Conservation (phyloP, 1,284 basidiomycete species). For the Mrakiaceae sp. region DNA sequence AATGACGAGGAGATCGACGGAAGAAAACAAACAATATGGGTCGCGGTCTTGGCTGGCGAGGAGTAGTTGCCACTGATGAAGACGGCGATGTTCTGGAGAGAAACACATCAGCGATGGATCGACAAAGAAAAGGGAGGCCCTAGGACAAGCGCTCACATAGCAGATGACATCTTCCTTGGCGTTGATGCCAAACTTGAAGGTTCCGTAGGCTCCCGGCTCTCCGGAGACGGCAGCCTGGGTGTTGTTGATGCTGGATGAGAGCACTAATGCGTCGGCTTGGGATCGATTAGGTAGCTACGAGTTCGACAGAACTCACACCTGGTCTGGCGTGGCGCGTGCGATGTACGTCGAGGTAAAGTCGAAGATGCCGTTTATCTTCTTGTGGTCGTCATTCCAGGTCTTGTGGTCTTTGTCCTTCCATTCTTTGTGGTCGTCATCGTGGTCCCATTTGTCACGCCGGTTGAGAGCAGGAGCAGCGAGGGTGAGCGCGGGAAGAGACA, state of each 20-base stretch:
- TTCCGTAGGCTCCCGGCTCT: slow-evolving; percentile 26
- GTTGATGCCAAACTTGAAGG: slow-evolving; percentile 32
- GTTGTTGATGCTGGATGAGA: slow-evolving; percentile 24
- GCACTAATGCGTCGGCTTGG: background rate
- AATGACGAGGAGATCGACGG: background rate
- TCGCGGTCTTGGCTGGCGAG: slow-evolving; percentile 31
- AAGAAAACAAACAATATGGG: slow-evolving; percentile 25
- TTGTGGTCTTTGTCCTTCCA: slow-evolving; percentile 15
- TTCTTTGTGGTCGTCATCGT: slow-evolving; percentile 12
- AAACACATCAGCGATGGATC: background rate
- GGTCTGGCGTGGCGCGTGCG: slow-evolving; percentile 27
- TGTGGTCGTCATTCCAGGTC: slow-evolving; percentile 17
- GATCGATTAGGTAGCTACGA: background rate
- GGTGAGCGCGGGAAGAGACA: slow-evolving; percentile 20
- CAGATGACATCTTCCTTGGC: slow-evolving; percentile 30
- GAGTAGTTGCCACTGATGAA: slow-evolving; percentile 30
- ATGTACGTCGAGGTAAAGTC: slow-evolving; percentile 32
- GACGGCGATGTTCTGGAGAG: slow-evolving; percentile 25
- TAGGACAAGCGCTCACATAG: slow-evolving; percentile 21
- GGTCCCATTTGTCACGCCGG: slow-evolving; percentile 18
- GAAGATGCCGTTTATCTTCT: slow-evolving; percentile 21
- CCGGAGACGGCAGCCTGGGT: slow-evolving; percentile 26
- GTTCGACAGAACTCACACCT: slow-evolving; percentile 19
- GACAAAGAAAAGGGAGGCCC: slow-evolving; percentile 3
- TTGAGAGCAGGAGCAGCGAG: slow-evolving; percentile 15